A percentile compares a stretch with the other conserved stretches of the same genome.
phyloP scores from a whole-genome alignment of 805 yeast species.

The Danielia reshetovae region DNA sequence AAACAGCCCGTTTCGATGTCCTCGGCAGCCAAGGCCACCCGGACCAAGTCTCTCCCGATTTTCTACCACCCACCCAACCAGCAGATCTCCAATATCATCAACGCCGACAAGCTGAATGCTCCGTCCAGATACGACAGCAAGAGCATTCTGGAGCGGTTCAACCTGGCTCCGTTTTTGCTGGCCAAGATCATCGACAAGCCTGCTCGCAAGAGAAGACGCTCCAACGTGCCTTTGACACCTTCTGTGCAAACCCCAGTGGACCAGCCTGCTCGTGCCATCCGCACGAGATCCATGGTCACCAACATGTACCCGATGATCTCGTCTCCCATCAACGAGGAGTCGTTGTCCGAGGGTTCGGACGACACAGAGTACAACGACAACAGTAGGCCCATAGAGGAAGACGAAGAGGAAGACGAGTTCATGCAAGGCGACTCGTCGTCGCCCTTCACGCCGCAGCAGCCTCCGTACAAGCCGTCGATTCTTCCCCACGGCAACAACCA shows the following conservation, averaged over 20 bases:
- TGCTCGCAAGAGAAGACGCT: slow-evolving; percentile 18
- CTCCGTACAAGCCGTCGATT: slow-evolving; percentile 28
- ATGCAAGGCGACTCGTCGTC: slow-evolving; percentile 25
- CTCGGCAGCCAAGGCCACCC: slow-evolving; percentile 36
- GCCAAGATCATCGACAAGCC: slow-evolving; percentile 41
- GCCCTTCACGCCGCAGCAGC: slow-evolving; percentile 40
- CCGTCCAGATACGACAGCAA: slow-evolving; percentile 38
- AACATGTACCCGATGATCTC: slow-evolving; percentile 28
- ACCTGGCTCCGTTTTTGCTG: slow-evolving; percentile 42
- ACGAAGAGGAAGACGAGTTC: slow-evolving; percentile 21
- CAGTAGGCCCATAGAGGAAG: slow-evolving; percentile 20
- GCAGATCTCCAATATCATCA: slow-evolving; percentile 37
- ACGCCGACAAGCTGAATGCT: slow-evolving; percentile 36
- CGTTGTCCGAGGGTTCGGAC: slow-evolving; percentile 31
- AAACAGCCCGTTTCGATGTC: neutral
- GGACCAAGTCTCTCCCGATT: slow-evolving; percentile 42
- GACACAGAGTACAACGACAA: slow-evolving; percentile 35
- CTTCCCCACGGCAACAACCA: slow-evolving; percentile 14
- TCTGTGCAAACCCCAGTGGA: slow-evolving; percentile 10
- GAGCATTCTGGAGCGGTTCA: slow-evolving; percentile 40
- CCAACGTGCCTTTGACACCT: slow-evolving; percentile 15
- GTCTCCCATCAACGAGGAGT: slow-evolving; percentile 42
- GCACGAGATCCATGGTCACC: slow-evolving; percentile 42
- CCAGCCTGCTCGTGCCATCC: slow-evolving; percentile 37
- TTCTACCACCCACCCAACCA: slow-evolving; percentile 37